These are phyloP conservation scores for Penicillium crystallinum DNA, from an alignment of 495 filamentous ascomycete genomes.

Conservation along the genomic window DNA sequence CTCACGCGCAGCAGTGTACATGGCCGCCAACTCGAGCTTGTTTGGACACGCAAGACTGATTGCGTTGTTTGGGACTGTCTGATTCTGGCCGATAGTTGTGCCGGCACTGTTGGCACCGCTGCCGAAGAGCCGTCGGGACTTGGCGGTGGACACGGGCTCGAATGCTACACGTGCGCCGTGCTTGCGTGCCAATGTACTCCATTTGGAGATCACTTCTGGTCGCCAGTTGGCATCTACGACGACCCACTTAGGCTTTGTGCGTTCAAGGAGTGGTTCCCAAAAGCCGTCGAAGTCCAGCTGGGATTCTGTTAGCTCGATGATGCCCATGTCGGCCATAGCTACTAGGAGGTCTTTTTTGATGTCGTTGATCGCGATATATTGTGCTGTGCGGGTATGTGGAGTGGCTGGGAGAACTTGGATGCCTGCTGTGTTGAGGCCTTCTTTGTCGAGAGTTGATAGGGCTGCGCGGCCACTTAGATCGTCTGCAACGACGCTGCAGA, in stretches of 20 bases:
- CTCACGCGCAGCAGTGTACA: slow-evolving; percentile 61
- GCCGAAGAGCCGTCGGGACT: slow-evolving; percentile 65
- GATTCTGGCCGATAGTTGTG: slow-evolving; percentile 25
- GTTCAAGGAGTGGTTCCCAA: slow-evolving; percentile 56
- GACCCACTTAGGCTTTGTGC: slow-evolving; percentile 61
- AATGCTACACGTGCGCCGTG: slow-evolving; percentile 61
- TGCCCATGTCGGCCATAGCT: slow-evolving; percentile 92
- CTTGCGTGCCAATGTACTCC: slow-evolving; percentile 53
- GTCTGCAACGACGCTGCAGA: slow-evolving; percentile 72
- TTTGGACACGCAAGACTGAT: slow-evolving; percentile 79
- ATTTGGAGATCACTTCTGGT: slow-evolving; percentile 52
- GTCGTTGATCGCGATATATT: slow-evolving; percentile 90
- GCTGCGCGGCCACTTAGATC: slow-evolving; percentile 73
- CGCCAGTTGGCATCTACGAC: slow-evolving; percentile 83
- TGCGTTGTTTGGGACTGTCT: slow-evolving; percentile 54
- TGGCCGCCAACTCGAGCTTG: slow-evolving; percentile 67
- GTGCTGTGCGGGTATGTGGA: slow-evolving; percentile 61
- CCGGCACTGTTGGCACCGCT: slow-evolving; percentile 13
- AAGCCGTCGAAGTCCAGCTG: slow-evolving; percentile 40
- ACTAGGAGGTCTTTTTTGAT: slow-evolving; percentile 70
- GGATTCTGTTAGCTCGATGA: slow-evolving; percentile 56
- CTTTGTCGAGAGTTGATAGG: slow-evolving; percentile 52
- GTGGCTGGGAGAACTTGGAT: slow-evolving; percentile 52
- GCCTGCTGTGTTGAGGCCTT: slow-evolving; percentile 59
- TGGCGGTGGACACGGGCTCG: slow-evolving; percentile 84